These are phyloP conservation scores for Primulina eburnea DNA, from an alignment of 257 asterid genomes.

Conservation along the genomic window DNA sequence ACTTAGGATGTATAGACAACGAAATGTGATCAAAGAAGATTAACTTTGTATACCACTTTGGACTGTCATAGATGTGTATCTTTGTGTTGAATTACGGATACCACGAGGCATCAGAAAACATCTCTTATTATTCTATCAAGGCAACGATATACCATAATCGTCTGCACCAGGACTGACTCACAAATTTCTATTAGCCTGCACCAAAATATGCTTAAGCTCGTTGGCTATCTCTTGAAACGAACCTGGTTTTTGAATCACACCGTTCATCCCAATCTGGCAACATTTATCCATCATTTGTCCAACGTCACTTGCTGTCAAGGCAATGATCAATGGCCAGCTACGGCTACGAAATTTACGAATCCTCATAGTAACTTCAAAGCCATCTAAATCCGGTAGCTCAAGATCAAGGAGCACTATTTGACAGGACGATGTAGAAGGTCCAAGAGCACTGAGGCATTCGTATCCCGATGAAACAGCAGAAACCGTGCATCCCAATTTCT, in stretches of 20 bases:
- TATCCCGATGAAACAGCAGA: slow-evolving; percentile 72
- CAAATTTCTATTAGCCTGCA: slow-evolving; percentile 36
- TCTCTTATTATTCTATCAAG: slow-evolving; percentile 17
- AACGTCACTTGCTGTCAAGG: slow-evolving; percentile 42
- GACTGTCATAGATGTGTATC: slow-evolving; percentile 40
- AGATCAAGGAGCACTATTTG: slow-evolving; percentile 76
- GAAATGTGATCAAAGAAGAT: slow-evolving; percentile 23
- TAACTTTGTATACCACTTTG: slow-evolving; percentile 39
- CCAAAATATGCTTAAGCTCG: slow-evolving; percentile 47
- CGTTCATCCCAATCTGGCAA: slow-evolving; percentile 53
- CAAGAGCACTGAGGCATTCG: slow-evolving; percentile 65
- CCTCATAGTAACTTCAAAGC: slow-evolving; percentile 66
- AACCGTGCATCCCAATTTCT: slow-evolving; percentile 80
- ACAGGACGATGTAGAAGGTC: slow-evolving; percentile 43
- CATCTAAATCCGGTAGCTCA: slow-evolving; percentile 74
- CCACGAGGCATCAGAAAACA: slow-evolving; percentile 18
- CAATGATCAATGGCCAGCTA: slow-evolving; percentile 57
- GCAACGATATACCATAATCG: no score
- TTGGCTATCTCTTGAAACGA: slow-evolving; percentile 48
- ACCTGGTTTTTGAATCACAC: slow-evolving; percentile 51
- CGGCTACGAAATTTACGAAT: slow-evolving; percentile 39
- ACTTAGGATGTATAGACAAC: not conserved
- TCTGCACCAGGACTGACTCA: not conserved
- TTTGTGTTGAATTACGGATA: slow-evolving; percentile 25
- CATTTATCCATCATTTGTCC: slow-evolving; percentile 40